phyloP scores from a whole-genome alignment of 208 protist species.

The Zelonia costaricensis region DNA sequence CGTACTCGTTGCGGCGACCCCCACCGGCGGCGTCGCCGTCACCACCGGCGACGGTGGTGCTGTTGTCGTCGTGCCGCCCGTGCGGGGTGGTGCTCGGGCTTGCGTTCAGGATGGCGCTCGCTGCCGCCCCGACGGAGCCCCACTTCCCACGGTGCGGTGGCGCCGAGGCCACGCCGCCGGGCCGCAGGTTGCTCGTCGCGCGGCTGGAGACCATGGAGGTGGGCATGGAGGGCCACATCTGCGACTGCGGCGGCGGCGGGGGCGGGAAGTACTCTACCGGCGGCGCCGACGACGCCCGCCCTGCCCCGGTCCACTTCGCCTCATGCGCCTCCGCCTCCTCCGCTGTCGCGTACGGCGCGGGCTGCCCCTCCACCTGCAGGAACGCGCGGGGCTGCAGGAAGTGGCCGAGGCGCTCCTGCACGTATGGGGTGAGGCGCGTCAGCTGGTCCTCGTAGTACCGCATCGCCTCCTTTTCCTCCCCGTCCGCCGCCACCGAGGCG shows the following conservation, averaged over 20 bases:
- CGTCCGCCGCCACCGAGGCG: not conserved
- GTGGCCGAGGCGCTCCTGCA: slow-evolving; percentile 65
- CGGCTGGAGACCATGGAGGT: not conserved
- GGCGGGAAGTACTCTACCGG: slow-evolving; percentile 48
- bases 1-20: not conserved
- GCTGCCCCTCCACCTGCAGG: slow-evolving; percentile 58
- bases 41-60: not conserved
- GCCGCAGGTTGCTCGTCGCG: slow-evolving; percentile 1
- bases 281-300: slow-evolving; percentile 3
- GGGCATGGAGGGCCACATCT: slow-evolving; percentile 24
- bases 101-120: too few relatives aligned
- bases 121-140: too few relatives aligned
- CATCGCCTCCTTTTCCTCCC: slow-evolving; percentile 4
- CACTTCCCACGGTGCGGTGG: too few relatives aligned
- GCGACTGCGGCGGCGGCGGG: slow-evolving; percentile 26
- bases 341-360: slow-evolving; percentile 39
- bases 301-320: not conserved
- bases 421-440: slow-evolving; percentile 28
- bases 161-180: too few relatives aligned
- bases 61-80: too few relatives aligned
- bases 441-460: slow-evolving; percentile 66
- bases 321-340: slow-evolving; percentile 11
- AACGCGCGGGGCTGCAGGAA: slow-evolving; percentile 69
- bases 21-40: not conserved
- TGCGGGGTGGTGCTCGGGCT: too few relatives aligned